Percentiles rank a stretch among this genome's conserved stretches.
Conservation (phyloP, 2,329 filamentous ascomycete genomes). For the Aaosphaeria pasadenensis region DNA sequence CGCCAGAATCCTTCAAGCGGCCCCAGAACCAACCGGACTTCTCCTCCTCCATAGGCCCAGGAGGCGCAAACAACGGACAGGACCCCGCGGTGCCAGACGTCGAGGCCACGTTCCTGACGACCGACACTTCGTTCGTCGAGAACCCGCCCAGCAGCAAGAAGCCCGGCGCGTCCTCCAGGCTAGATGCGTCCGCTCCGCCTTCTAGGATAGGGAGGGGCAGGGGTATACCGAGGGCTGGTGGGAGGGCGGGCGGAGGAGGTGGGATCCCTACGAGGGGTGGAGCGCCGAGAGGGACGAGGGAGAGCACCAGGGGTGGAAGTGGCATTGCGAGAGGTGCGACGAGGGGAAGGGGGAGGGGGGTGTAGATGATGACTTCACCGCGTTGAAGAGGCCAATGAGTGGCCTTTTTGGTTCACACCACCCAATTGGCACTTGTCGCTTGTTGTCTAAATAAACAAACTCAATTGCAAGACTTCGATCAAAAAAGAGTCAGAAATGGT, state of each 20-base stretch:
- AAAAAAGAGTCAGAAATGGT: too few species aligned
- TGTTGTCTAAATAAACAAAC: too few species aligned
- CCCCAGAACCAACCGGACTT: constrained; percentile 23
- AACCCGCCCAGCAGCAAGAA: constrained; percentile 64
- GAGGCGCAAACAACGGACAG: neutral
- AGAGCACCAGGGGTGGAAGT: constrained; percentile 32
- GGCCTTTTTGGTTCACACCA: too few species aligned
- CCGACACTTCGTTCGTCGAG: constrained; percentile 86
- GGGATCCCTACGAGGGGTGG: constrained; percentile 34
- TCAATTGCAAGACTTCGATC: too few species aligned
- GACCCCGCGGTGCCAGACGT: constrained; percentile 38
- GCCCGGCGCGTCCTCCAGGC: constrained; percentile 34
- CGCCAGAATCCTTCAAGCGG: constrained; percentile 73
- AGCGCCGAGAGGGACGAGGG: constrained; percentile 26
- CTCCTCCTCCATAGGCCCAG: constrained; percentile 6
- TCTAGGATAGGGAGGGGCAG: constrained; percentile 22
- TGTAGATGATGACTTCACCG: too few species aligned
- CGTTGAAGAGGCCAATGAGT: too few species aligned
- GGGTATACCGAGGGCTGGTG: constrained; percentile 29
- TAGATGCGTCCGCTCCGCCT: constrained; percentile 36
- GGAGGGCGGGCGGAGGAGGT: constrained; percentile 22
- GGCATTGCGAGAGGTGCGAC: constrained; percentile 33
- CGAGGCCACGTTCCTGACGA: constrained; percentile 91
- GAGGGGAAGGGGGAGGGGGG: constrained; percentile 31
- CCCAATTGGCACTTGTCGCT: too few species aligned